These are phyloP conservation scores for Yamadazyma triangularis DNA, from an alignment of 1,139 yeast species.

Conservation along the genomic window DNA sequence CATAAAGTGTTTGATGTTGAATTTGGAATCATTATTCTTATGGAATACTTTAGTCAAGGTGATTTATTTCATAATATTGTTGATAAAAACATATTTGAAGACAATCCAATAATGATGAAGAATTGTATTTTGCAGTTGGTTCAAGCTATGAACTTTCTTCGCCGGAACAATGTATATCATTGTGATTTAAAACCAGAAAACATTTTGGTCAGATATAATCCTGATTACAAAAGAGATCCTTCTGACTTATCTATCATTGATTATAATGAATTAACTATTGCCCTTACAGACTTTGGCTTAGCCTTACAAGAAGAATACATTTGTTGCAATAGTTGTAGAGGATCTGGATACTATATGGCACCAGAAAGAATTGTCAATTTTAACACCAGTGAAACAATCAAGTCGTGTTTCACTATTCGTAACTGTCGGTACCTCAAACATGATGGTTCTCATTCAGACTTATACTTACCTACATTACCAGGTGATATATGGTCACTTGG, in stretches of 20 bases:
- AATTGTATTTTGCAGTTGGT: conserved; percentile 71
- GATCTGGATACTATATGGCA: conserved; percentile 89
- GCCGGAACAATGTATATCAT: conserved; percentile 64
- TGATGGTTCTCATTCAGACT: conserved; percentile 14
- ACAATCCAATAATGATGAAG: conserved; percentile 54
- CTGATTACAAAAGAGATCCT: conserved; percentile 18
- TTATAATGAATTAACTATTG: conserved; percentile 53
- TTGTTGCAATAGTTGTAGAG: conserved; percentile 75
- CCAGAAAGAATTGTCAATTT: conserved; percentile 71
- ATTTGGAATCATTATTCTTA: conserved; percentile 52
- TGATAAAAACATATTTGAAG: conserved; percentile 53
- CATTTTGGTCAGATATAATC: conserved; percentile 50
- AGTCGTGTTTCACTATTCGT: conserved; percentile 25
- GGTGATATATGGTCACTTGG: conserved; percentile 92
- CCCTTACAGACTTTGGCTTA: conserved; percentile 82
- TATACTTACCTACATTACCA: conserved; percentile 59
- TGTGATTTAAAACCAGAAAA: conserved; percentile 94
- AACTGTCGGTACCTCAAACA: conserved; percentile 15
- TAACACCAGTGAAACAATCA: conserved; percentile 27
- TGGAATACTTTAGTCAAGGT: conserved; percentile 82
- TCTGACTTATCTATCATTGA: conserved; percentile 24
- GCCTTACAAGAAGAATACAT: conserved; percentile 59
- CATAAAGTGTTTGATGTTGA: conserved; percentile 61
- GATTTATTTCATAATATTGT: conserved; percentile 84
- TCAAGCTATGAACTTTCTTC: conserved; percentile 70